These are phyloP conservation scores for Blastobotrys robertii DNA, from an alignment of 805 yeast species.

Conservation along the genomic window DNA sequence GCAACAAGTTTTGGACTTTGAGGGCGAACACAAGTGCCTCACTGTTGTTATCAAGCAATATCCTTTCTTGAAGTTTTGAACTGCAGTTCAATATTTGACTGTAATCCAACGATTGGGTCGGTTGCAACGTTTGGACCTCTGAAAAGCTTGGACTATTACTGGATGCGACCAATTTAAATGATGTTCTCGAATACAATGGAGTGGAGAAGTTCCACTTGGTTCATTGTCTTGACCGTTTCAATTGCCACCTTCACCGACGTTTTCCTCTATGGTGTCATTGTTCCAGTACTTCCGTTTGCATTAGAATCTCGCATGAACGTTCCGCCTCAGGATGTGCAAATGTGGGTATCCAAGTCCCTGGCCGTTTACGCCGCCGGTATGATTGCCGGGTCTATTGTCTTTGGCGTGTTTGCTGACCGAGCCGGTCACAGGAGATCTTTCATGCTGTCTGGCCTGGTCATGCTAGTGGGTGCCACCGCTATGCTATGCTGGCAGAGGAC, in stretches of 20 bases:
- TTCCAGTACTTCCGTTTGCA: constrained; percentile 28
- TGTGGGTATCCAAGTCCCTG: constrained; percentile 21
- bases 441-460: constrained; percentile 25
- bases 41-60: no score
- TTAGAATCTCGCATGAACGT: constrained; percentile 20
- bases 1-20: no score
- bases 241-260: constrained; percentile 26
- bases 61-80: no score
- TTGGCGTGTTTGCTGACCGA: constrained; percentile 23
- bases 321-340: constrained; percentile 17
- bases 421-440: constrained; percentile 15
- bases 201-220: constrained; percentile 12
- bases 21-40: no score
- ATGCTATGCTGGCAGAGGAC: constrained; percentile 19
- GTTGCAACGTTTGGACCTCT: no score
- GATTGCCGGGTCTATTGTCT: constrained; percentile 20
- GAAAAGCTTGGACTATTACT: no score
- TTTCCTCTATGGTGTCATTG: constrained; percentile 23
- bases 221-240: constrained; percentile 22
- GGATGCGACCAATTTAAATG: no score
- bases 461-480: constrained; percentile 23
- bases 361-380: constrained; percentile 26
- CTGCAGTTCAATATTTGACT: no score
- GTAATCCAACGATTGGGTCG: no score
- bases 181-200: no score